Evolutionary conservation across 2,329 filamentous ascomycete species (phyloP), one percentile per base, ranked within the genome.

Genomic region (Zymoseptoria crescenta): DNA sequence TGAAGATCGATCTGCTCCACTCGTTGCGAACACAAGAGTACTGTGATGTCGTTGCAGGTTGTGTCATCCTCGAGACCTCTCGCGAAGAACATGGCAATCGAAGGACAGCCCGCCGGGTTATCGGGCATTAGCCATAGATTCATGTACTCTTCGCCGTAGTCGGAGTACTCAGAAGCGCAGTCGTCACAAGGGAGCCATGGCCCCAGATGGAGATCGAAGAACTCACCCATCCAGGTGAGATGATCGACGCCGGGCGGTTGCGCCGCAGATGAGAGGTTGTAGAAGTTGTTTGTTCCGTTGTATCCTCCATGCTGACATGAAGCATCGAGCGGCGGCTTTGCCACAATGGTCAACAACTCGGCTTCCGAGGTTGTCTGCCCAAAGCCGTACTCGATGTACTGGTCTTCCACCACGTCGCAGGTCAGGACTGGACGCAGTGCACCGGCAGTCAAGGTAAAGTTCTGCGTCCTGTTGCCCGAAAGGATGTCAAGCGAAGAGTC

Each of bases 121-220:
- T 56, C 54, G 9, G 19, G 21, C 27, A 27, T 41, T 16, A 13
- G 41, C 24, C 21, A 45, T 20, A 56, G 20, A 28, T 56, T 49
- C 21, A 56, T 27, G 24, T 56, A 41, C 6, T 13, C 20, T 49
- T 56, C 48, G 20, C 41, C 54, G 24, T 50, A 56, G n/a, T 49
- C 54, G n/a, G n/a, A 20, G n/a, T 55, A 53, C 24, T 53, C 20
- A 27, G 24, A 28, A 27, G 16, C 41, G 53, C 27, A 55, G 35
- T 55, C 21, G 16, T 55, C 21, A 24, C 27, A 21, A 6, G 21
- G 53, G 27, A 21, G 41, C 29, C 27, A 56, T 19, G 54, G 54
- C 3, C 54, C 54, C 9, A 56, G 48, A 45, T 56, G 54, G 48
- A 56, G 54, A n/a, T 56, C 54, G 24, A n/a, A 56, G 48, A 56